Evolutionary conservation across 78 protist genomes (phyloP).

Genomic region (Guillardia theta): DNA sequence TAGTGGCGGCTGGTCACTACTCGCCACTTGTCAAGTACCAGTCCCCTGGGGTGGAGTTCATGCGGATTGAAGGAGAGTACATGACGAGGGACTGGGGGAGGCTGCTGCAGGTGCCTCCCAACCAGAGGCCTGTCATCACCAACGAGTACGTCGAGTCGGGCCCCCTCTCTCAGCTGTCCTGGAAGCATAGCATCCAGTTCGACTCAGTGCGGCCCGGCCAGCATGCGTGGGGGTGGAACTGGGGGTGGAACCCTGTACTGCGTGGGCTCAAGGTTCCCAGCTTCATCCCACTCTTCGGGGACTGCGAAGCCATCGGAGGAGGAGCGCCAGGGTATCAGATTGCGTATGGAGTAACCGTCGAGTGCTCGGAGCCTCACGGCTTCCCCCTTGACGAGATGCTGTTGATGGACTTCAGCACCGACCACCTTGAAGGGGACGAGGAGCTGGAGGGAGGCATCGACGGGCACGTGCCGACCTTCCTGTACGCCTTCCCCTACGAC

Average conservation of each 20-base stretch:
- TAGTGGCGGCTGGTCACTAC: neutral
- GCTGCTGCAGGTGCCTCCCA: neutral
- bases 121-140: neutral
- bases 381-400: neutral
- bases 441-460: conserved; percentile 29
- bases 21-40: conserved; percentile 22
- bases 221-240: conserved; percentile 31
- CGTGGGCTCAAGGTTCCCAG: neutral
- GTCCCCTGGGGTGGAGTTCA: neutral
- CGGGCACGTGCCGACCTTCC: conserved; percentile 31
- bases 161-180: neutral
- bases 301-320: neutral
- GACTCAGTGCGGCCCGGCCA: neutral
- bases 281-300: neutral
- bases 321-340: conserved; percentile 11
- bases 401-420: neutral
- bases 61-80: neutral
- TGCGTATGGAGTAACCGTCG: neutral
- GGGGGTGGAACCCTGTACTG: neutral
- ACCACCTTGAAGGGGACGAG: neutral
- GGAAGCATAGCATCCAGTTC: neutral
- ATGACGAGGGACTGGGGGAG: neutral
- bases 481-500: conserved; percentile 29
- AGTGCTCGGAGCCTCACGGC: neutral
- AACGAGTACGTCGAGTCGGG: neutral